Conservation (phyloP, 139 green algal species). For the Pleodorina starrii region DNA sequence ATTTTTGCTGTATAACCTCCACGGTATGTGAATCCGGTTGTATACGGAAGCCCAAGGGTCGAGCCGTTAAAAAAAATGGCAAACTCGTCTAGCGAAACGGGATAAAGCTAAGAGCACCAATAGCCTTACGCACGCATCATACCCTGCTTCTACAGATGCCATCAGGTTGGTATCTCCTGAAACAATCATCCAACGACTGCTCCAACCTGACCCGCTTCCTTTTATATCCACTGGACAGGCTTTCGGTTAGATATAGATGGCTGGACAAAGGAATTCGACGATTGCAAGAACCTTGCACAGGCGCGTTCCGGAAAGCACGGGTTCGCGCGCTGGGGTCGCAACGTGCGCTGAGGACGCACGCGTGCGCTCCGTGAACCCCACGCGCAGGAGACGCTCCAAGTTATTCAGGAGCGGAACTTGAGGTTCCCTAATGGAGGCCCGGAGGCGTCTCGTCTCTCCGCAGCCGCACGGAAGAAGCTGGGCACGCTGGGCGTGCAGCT, state of each 20-base stretch:
- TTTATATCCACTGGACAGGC: conserved; percentile 34
- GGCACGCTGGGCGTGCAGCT: conserved; percentile 78
- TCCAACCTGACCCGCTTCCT: background rate
- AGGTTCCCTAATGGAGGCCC: conserved; percentile 75
- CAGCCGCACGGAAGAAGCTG: conserved; percentile 85
- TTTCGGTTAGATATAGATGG: conserved; percentile 75
- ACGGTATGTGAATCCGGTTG: too few species aligned
- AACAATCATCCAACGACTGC: background rate
- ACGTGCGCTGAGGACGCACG: too few species aligned
- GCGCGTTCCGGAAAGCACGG: conserved; percentile 63
- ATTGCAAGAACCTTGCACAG: conserved; percentile 75
- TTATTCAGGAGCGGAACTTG: conserved; percentile 84
- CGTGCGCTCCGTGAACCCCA: background rate
- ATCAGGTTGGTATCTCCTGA: conserved; percentile 4
- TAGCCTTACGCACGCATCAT: too few species aligned
- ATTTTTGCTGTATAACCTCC: too few species aligned
- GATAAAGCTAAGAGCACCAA: too few species aligned
- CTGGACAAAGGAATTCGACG: conserved; percentile 85
- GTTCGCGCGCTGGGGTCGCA: too few species aligned
- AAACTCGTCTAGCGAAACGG: too few species aligned
- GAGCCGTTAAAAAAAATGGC: too few species aligned
- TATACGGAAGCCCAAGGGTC: conserved; percentile 6
- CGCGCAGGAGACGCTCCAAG: conserved; percentile 20
- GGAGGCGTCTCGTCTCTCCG: conserved; percentile 86
- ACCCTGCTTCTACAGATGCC: conserved; percentile 1